Percentiles rank a stretch among this genome's conserved stretches.
Conservation (phyloP, 305 asterid species). For the Plantago coronopus region DNA sequence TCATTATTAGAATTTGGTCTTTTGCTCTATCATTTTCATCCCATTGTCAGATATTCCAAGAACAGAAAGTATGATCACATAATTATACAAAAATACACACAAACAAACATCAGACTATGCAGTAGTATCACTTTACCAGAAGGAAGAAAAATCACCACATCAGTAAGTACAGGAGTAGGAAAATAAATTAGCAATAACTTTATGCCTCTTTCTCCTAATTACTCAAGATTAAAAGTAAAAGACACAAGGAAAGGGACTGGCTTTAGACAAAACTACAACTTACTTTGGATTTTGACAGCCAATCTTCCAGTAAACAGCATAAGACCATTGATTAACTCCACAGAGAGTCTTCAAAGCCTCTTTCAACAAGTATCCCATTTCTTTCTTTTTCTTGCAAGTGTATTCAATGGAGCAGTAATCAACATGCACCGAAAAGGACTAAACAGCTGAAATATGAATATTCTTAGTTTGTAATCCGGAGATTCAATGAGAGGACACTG, state of each 20-base stretch:
- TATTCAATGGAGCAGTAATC: slow-evolving; percentile 14
- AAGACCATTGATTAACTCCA: slow-evolving; percentile 72
- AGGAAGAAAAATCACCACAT: too few species aligned
- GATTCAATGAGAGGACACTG: slow-evolving; percentile 18
- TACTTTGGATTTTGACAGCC: slow-evolving; percentile 69
- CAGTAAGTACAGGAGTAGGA: too few species aligned
- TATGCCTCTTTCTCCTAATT: too few species aligned
- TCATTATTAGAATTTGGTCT: slow-evolving; percentile 21
- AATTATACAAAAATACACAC: not conserved
- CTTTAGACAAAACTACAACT: slow-evolving; percentile 23
- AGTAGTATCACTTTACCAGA: too few species aligned
- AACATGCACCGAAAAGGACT: slow-evolving; percentile 21
- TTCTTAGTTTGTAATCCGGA: slow-evolving; percentile 11
- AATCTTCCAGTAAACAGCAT: slow-evolving; percentile 71
- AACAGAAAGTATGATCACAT: slow-evolving; percentile 1
- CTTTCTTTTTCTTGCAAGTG: not conserved
- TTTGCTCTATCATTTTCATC: slow-evolving; percentile 16
- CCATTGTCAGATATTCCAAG: not conserved
- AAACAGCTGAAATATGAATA: slow-evolving; percentile 11
- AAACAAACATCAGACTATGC: not conserved
- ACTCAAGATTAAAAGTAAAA: not conserved
- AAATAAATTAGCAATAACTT: too few species aligned
- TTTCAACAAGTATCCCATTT: slow-evolving; percentile 67
- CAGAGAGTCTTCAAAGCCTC: slow-evolving; percentile 70
- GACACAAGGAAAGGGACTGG: slow-evolving; percentile 1